Evolutionary conservation across 176 grass and related monocot species (phyloP).

Genomic region (Rhynchospora pubera): DNA sequence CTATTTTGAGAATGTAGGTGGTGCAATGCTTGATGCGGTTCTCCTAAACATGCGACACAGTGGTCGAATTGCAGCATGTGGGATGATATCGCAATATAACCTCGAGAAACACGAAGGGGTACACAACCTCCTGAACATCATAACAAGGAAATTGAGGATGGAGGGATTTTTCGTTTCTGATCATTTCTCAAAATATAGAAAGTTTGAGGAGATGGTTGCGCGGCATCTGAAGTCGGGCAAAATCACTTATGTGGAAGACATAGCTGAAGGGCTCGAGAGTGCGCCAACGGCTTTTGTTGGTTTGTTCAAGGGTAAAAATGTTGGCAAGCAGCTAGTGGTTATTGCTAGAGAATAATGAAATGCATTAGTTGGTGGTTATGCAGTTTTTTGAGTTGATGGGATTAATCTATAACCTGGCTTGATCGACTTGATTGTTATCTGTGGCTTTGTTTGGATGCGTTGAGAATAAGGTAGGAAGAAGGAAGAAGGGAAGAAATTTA

Average conservation of each 20-base stretch:
- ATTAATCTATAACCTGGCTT: no score
- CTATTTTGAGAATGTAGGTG: slow-evolving; percentile 20
- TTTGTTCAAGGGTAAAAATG: slow-evolving; percentile 19
- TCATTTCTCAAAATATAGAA: neutral
- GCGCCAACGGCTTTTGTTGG: slow-evolving; percentile 10
- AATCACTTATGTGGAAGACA: slow-evolving; percentile 27
- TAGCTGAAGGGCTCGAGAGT: slow-evolving; percentile 19
- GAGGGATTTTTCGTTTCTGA: neutral
- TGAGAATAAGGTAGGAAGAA: no score
- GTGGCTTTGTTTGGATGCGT: no score
- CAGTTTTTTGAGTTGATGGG: no score
- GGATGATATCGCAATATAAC: slow-evolving; percentile 32
- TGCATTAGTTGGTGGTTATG: neutral
- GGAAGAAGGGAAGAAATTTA: no score
- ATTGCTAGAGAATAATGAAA: slow-evolving; percentile 6
- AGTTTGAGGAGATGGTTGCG: slow-evolving; percentile 10
- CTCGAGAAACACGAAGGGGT: slow-evolving; percentile 14
- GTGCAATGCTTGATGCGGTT: slow-evolving; percentile 27
- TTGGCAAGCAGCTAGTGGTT: slow-evolving; percentile 23
- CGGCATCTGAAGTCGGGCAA: slow-evolving; percentile 14
- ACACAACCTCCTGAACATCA: slow-evolving; percentile 7
- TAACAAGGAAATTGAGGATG: neutral
- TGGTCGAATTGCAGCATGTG: slow-evolving; percentile 15
- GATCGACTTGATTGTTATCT: no score
- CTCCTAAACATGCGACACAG: slow-evolving; percentile 21